Base-by-base conservation (phyloP, 1,139 yeast genomes). In the Saccharomyces uvarum region DNA sequence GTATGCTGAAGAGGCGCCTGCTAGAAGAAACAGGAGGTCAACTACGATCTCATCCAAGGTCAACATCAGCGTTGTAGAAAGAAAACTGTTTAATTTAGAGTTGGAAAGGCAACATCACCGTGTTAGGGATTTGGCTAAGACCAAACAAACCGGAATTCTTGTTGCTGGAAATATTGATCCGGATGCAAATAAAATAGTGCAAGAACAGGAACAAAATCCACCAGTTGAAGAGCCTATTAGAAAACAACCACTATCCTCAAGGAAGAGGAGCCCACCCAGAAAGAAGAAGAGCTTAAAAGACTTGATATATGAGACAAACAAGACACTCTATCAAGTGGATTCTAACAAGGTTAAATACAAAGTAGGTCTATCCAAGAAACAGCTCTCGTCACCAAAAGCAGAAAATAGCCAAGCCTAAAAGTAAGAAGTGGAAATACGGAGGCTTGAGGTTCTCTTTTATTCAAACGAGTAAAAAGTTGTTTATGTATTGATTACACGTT, bases 291-390 rank as follows among this genome's bases (percentile, higher is more conserved):
- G 67, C 2, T 52, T 65, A 19, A 63, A 62, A 42, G 65, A 63
- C 46, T 52, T 65, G 26, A 64, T 64, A n/a, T 50, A 58, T 52
- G 57, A 54, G 54, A 60, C 68, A 21, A 64, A 65, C 49, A 61
- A 54, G 50, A 54, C 51, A 11, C 41, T 61, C 21, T 65, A 63
- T 52, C 55, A 62, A 29, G 62, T 63, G 3, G 68, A 65, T 46
- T 62, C 67, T 2, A 53, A 51, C 44, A 62, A 53, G 31, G 62
- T 65, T 8, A 55, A 50, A 13, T 57, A 58, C 47, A 63, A 60
- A 47, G 66, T 59, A 2, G 68, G 69, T 1, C 48, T 65, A 28
- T 64, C 69, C 2, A 62, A 60, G 49, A 54, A 60, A 61, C 7
- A 58, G 62, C 42, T 47, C 54, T 16, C 61, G 56, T 42, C 54